Evolutionary conservation across 352 stramenopile species (phyloP).

Genomic region (Phytophthora pinifolia): DNA sequence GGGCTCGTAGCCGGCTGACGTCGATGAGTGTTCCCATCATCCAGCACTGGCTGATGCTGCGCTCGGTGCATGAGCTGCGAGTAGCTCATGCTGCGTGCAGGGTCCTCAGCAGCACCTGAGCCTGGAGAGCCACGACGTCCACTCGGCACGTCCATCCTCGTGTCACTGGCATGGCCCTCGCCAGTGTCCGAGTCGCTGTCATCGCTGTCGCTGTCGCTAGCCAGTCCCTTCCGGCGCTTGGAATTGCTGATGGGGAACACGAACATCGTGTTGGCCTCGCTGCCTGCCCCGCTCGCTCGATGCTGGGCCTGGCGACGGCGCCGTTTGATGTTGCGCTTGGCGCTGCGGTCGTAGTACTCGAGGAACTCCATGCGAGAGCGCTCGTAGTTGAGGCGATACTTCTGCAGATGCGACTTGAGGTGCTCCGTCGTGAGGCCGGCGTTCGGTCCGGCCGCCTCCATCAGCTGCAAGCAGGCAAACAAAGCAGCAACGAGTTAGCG

Average conservation of each 20-base stretch:
- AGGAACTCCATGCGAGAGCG: conserved; percentile 84
- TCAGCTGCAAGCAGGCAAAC: conserved; percentile 45
- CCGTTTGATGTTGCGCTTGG: conserved; percentile 60
- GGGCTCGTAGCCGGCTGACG: conserved; percentile 15
- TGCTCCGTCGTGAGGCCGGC: conserved; percentile 82
- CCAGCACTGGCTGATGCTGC: conserved; percentile 23
- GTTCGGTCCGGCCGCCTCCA: conserved; percentile 57
- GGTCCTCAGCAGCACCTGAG: conserved; percentile 4
- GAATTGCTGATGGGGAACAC: conserved; percentile 75
- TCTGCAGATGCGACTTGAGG: conserved; percentile 88
- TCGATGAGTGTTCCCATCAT: conserved; percentile 12
- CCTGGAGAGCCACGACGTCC: conserved; percentile 13
- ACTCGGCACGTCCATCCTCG: conserved; percentile 25
- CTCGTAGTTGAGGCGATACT: conserved; percentile 89
- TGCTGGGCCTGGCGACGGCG: conserved; percentile 43
- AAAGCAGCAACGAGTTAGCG: conserved; percentile 17
- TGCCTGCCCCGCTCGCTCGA: conserved; percentile 17
- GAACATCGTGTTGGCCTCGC: conserved; percentile 73
- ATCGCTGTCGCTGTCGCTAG: conserved; percentile 41
- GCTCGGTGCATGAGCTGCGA: conserved; percentile 36
- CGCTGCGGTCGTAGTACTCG: conserved; percentile 82
- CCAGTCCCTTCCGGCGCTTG: conserved; percentile 38
- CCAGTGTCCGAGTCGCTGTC: conserved; percentile 40
- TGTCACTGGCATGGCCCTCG: conserved; percentile 30
- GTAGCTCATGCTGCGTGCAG: conserved; percentile 21